These are phyloP conservation scores for Neonectria ditissima DNA, from an alignment of 2,329 filamentous ascomycete genomes.

Conservation along the genomic window DNA sequence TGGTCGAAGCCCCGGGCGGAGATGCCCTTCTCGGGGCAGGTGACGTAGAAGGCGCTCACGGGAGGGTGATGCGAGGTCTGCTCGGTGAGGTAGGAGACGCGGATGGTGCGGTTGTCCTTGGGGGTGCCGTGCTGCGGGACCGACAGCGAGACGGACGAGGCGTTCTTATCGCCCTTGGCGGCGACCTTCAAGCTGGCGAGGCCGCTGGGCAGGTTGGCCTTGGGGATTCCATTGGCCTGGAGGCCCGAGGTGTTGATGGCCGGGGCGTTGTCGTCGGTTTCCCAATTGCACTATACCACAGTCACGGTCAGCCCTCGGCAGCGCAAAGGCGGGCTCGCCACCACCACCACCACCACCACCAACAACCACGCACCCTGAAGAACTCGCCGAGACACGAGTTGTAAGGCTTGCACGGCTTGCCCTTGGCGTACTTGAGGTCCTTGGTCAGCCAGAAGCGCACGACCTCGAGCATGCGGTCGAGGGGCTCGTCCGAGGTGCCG, in stretches of 20 bases:
- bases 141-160: slow-evolving; percentile 63
- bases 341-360: no score
- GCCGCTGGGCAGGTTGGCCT: slow-evolving; percentile 60
- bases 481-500: slow-evolving; percentile 89
- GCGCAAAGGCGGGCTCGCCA: not conserved
- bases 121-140: slow-evolving; percentile 61
- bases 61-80: slow-evolving; percentile 98
- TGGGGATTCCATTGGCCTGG: slow-evolving; percentile 50
- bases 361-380: slow-evolving; percentile 85
- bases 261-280: slow-evolving; percentile 83
- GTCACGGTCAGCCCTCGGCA: slow-evolving; percentile 27
- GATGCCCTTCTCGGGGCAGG: slow-evolving; percentile 91
- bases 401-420: slow-evolving; percentile 98
- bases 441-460: slow-evolving; percentile 99
- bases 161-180: slow-evolving; percentile 57
- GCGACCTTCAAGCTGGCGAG: slow-evolving; percentile 62
- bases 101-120: slow-evolving; percentile 67
- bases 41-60: slow-evolving; percentile 94
- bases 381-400: slow-evolving; percentile 98
- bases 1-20: slow-evolving; percentile 93
- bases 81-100: slow-evolving; percentile 94
- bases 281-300: slow-evolving; percentile 85
- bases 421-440: slow-evolving; percentile 98
- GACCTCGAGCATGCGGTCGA: slow-evolving; percentile 95
- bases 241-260: slow-evolving; percentile 67